These are phyloP conservation scores for Auricularia sp. DNA, from an alignment of 768 basidiomycete species.

Conservation along the genomic window DNA sequence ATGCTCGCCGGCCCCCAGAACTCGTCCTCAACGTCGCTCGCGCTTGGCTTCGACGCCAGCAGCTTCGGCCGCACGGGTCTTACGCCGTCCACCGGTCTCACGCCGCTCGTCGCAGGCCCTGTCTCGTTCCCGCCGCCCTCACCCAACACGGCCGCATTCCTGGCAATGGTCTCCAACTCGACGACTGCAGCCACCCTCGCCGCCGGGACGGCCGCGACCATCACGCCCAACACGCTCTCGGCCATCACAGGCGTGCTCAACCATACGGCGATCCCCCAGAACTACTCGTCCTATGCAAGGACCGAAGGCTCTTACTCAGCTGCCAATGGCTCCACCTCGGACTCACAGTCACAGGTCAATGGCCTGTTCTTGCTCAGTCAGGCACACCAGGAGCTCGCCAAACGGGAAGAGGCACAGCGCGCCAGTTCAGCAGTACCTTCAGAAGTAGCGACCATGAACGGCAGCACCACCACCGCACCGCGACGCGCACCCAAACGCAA, in stretches of 20 bases:
- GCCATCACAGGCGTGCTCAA: slow-evolving; percentile 74
- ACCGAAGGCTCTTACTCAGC: slow-evolving; percentile 21
- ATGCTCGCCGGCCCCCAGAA: slow-evolving; percentile 84
- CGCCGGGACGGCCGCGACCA: slow-evolving; percentile 28
- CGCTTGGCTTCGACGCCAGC: slow-evolving; percentile 51
- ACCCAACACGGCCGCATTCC: slow-evolving; percentile 85
- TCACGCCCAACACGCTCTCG: slow-evolving; percentile 65
- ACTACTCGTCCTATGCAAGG: background rate
- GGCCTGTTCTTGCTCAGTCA: slow-evolving; percentile 89
- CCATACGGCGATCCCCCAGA: slow-evolving; percentile 19
- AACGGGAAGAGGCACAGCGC: slow-evolving; percentile 74
- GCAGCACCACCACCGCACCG: slow-evolving; percentile 20
- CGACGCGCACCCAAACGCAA: slow-evolving; percentile 65
- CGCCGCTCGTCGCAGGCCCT: slow-evolving; percentile 67
- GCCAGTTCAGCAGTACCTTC: slow-evolving; percentile 1
- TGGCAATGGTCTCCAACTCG: slow-evolving; percentile 77
- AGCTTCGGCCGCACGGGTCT: slow-evolving; percentile 70
- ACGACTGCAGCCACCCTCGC: slow-evolving; percentile 17
- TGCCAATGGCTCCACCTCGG: slow-evolving; percentile 41
- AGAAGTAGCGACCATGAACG: slow-evolving; percentile 14
- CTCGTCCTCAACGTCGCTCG: slow-evolving; percentile 22
- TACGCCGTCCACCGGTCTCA: slow-evolving; percentile 76
- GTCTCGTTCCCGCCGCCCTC: slow-evolving; percentile 72
- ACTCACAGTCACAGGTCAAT: slow-evolving; percentile 54
- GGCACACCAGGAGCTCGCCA: slow-evolving; percentile 92